phyloP scores from a whole-genome alignment of 305 asterid genomes.

The Striga hermonthica region DNA sequence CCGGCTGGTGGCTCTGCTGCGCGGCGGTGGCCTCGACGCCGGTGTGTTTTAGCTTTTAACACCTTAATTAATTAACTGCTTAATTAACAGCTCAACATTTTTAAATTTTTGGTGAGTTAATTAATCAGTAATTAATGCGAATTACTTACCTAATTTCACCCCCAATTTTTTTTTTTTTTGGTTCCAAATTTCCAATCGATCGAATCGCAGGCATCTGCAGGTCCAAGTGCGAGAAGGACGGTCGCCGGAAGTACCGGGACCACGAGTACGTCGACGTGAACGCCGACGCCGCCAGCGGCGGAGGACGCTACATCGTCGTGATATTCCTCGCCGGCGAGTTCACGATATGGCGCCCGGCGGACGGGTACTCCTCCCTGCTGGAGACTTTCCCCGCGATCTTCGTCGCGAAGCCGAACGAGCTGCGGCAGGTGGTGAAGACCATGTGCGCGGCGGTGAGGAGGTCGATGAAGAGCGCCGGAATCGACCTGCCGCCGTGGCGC shows the following conservation, averaged over 20 bases:
- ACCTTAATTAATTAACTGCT: neutral
- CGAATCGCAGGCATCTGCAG: conserved; percentile 57
- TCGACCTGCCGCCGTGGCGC: conserved; percentile 68
- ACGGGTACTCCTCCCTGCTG: conserved; percentile 37
- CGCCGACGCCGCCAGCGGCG: neutral
- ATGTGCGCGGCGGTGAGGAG: conserved; percentile 49
- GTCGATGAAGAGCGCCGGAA: conserved; percentile 45
- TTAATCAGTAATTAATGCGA: neutral
- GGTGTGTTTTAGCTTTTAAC: conserved; percentile 37
- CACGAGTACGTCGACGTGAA: conserved; percentile 51
- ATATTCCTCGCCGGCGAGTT: conserved; percentile 44
- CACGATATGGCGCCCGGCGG: conserved; percentile 51
- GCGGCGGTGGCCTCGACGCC: conserved; percentile 50
- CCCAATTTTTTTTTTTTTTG: neutral
- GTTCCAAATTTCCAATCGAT: too few species aligned
- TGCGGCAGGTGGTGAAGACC: conserved; percentile 44
- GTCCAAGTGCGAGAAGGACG: conserved; percentile 53
- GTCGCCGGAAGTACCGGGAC: conserved; percentile 36
- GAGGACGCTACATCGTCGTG: conserved; percentile 45
- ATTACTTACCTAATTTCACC: neutral
- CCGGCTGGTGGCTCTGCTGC: conserved; percentile 48
- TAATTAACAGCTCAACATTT: too few species aligned
- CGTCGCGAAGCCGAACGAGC: conserved; percentile 40
- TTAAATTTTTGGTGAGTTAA: too few species aligned
- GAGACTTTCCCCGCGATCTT: conserved; percentile 40